These are phyloP conservation scores for Aureobasidium sp. DNA, from an alignment of 2,329 filamentous ascomycete species.

Conservation along the genomic window DNA sequence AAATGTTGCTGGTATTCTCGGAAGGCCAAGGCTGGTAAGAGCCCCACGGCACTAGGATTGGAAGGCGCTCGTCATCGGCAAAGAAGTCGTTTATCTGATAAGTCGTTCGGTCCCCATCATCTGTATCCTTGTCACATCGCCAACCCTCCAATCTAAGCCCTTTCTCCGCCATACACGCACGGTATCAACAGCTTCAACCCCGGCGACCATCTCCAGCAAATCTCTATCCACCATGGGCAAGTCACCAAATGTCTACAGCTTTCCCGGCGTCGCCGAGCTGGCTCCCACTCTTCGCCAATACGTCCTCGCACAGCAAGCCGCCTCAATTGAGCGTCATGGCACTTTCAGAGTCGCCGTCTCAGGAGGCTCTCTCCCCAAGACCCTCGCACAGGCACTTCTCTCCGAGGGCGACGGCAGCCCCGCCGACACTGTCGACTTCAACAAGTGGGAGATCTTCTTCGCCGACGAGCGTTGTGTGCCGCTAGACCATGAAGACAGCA, in stretches of 20 bases:
- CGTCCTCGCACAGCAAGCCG: slow-evolving; percentile 72
- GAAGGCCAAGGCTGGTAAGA: neutral
- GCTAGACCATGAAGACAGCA: slow-evolving; percentile 86
- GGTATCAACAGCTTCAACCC: neutral
- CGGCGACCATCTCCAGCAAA: neutral
- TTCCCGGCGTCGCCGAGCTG: slow-evolving; percentile 64
- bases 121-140: neutral
- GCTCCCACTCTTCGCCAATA: slow-evolving; percentile 73
- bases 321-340: slow-evolving; percentile 70
- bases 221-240: slow-evolving; percentile 28
- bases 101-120: neutral
- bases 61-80: slow-evolving; percentile 6
- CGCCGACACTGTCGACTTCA: slow-evolving; percentile 65
- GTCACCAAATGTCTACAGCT: slow-evolving; percentile 66
- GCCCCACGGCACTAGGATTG: slow-evolving; percentile 1
- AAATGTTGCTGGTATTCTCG: neutral
- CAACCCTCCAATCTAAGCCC: neutral
- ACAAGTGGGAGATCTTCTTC: slow-evolving; percentile 97
- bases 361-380: slow-evolving; percentile 85
- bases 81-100: slow-evolving; percentile 14
- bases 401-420: slow-evolving; percentile 37
- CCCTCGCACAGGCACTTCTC: slow-evolving; percentile 77
- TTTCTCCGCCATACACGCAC: neutral
- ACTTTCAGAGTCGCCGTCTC: slow-evolving; percentile 89
- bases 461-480: slow-evolving; percentile 94